Evolutionary conservation across 495 filamentous ascomycete species (phyloP), one percentile per base, ranked within the genome.

Genomic region (Chaetomium fimeti): DNA sequence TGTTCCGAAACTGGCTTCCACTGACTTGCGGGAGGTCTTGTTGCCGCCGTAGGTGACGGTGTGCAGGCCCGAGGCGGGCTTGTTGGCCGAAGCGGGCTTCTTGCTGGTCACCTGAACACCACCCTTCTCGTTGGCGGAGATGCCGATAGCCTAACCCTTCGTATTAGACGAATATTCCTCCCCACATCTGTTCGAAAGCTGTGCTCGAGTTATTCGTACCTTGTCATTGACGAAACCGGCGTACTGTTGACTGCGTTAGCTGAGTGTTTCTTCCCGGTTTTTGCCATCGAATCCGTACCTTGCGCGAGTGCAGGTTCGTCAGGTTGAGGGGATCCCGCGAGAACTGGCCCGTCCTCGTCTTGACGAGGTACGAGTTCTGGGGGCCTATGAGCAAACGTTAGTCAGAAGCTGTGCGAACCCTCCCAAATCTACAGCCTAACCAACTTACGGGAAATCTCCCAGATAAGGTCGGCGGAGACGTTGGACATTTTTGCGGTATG

Each of bases 241-340:
- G 79, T 96, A 87, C 91, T 93, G 76, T 66, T 72, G 60, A 65
- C 13, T 32, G 8, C 45, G 63, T 79, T 75, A 81, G 71, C 75
- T 62, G 66, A 63, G 36, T 57, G 32, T 25, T 38, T 42, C 18
- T 51, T 58, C 49, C 32, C 27, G 51, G 24, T 51, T 20, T 24
- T 60, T 25, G 24, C 8, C 49, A 7, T 55, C 55, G 18, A 25
- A 58, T 27, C 54, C 79, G 67, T 82, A 94, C 92, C 89, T 96
- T 98, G 83, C 91, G 90, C 57, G 84, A 87, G 79, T 97, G 88
- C 77, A 89, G 82, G 87, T 97, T 98, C 72, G 80, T 81, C 72
- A 97, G 76, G 83, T 98, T 98, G 68, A 97, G 79, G 68, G 91
- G 89, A 75, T 98, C 95, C 56, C 88, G 89, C 66, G 94, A 98